Percentiles rank a stretch among this genome's conserved stretches.
These are phyloP conservation scores for Blepharisma stoltei DNA, from an alignment of 73 alveolate genomes.

Conservation along the genomic window DNA sequence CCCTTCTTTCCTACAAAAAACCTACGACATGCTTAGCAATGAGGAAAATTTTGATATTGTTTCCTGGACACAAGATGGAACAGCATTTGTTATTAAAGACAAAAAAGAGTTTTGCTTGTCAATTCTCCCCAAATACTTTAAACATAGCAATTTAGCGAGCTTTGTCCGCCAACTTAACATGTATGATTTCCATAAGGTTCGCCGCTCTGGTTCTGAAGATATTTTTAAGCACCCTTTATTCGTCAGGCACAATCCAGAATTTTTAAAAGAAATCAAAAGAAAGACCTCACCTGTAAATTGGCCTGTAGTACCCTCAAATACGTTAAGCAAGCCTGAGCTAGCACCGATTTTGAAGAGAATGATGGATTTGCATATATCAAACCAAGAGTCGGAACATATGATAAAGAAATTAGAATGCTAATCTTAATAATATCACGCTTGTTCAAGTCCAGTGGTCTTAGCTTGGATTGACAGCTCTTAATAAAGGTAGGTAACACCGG, in stretches of 20 bases:
- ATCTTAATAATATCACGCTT: no score
- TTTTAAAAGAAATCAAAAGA: conserved; percentile 11
- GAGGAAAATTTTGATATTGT: not conserved
- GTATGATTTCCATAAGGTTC: conserved; percentile 71
- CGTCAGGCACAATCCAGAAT: not conserved
- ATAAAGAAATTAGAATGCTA: not conserved
- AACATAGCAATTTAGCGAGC: conserved; percentile 92
- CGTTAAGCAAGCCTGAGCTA: not conserved
- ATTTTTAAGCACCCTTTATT: conserved; percentile 13
- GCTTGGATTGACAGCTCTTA: no score
- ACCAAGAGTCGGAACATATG: not conserved
- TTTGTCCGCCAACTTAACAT: conserved; percentile 94
- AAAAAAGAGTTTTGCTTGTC: conserved; percentile 85
- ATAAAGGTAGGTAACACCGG: no score
- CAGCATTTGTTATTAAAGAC: conserved; percentile 69
- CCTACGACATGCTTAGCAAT: not conserved
- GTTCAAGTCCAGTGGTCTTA: no score
- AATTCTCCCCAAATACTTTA: conserved; percentile 89
- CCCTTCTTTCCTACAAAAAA: not conserved
- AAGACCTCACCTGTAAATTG: not conserved
- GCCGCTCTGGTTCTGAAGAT: not conserved
- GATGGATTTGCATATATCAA: not conserved
- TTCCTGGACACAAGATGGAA: not conserved
- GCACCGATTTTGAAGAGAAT: not conserved
- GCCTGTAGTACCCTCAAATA: conserved; percentile 1